Evolutionary conservation across 495 filamentous ascomycete genomes (phyloP).

Genomic region (Daldinia loculata): DNA sequence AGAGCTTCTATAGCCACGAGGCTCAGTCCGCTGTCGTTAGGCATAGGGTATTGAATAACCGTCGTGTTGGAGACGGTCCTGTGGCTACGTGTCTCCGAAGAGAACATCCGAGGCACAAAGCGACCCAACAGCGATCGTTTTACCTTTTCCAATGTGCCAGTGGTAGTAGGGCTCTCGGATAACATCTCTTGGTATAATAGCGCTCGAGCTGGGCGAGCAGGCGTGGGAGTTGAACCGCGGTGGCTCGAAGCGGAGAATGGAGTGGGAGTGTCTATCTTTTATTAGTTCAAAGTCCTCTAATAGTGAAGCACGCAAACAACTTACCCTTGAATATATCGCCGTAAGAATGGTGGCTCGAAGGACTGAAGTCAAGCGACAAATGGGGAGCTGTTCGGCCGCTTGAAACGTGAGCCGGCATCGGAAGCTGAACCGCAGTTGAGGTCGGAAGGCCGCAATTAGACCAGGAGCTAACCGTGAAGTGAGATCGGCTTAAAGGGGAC

Average conservation of each 20-base stretch:
- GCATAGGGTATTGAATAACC: constrained; percentile 13
- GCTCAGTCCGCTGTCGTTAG: constrained; percentile 22
- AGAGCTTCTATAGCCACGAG: constrained; percentile 16
- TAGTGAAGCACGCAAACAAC: background rate
- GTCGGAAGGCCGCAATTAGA: background rate
- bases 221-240: background rate
- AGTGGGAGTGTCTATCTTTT: constrained; percentile 13
- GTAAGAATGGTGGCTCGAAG: background rate
- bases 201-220: background rate
- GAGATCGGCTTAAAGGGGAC: constrained; percentile 4
- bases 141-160: background rate
- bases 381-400: constrained; percentile 5
- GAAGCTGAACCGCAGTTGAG: background rate
- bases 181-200: background rate
- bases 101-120: background rate
- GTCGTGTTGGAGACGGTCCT: constrained; percentile 18
- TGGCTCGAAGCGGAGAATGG: constrained; percentile 22
- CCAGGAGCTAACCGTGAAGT: background rate
- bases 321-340: constrained; percentile 18
- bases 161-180: background rate
- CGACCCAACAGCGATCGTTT: background rate
- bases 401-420: background rate
- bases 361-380: constrained; percentile 32
- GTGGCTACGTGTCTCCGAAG: background rate
- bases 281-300: constrained; percentile 9